Evolutionary conservation across 345 rosid genomes (phyloP).

Genomic region (Arabis alpina): DNA sequence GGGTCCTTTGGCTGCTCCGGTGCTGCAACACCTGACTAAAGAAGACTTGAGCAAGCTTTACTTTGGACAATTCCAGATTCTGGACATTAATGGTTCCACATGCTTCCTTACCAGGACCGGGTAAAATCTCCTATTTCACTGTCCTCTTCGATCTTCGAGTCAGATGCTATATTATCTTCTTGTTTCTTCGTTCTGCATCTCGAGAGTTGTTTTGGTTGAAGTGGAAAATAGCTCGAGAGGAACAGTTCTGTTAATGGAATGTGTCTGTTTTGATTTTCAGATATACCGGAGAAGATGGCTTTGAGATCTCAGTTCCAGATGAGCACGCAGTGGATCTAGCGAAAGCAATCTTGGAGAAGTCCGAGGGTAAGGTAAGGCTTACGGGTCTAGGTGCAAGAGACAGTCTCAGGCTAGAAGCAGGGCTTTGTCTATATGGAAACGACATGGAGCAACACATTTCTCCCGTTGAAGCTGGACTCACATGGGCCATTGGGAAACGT

Average conservation of each 20-base stretch:
- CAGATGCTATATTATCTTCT: background rate
- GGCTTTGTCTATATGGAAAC: constrained; percentile 85
- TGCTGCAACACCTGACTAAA: constrained; percentile 86
- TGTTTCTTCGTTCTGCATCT: constrained; percentile 6
- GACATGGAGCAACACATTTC: constrained; percentile 95
- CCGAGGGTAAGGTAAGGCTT: constrained; percentile 87
- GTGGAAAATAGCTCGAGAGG: background rate
- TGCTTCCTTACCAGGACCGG: constrained; percentile 98
- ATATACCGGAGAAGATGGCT: constrained; percentile 98
- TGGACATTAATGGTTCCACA: constrained; percentile 75
- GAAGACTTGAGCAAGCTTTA: constrained; percentile 90
- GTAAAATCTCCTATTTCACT: constrained; percentile 50
- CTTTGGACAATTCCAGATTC: constrained; percentile 83
- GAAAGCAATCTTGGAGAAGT: constrained; percentile 90
- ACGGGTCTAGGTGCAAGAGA: constrained; percentile 96
- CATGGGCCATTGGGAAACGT: constrained; percentile 98
- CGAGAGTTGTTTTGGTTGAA: background rate
- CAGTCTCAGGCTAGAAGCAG: constrained; percentile 97
- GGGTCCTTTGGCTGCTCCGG: constrained; percentile 98
- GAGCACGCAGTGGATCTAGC: constrained; percentile 85
- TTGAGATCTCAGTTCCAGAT: constrained; percentile 94
- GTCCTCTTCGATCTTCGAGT: background rate
- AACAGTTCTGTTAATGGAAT: constrained; percentile 17
- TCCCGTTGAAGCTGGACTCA: constrained; percentile 93
- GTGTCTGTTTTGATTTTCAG: constrained; percentile 45